Conservation (phyloP, 495 filamentous ascomycete genomes). For the Chaetomium fimeti region DNA sequence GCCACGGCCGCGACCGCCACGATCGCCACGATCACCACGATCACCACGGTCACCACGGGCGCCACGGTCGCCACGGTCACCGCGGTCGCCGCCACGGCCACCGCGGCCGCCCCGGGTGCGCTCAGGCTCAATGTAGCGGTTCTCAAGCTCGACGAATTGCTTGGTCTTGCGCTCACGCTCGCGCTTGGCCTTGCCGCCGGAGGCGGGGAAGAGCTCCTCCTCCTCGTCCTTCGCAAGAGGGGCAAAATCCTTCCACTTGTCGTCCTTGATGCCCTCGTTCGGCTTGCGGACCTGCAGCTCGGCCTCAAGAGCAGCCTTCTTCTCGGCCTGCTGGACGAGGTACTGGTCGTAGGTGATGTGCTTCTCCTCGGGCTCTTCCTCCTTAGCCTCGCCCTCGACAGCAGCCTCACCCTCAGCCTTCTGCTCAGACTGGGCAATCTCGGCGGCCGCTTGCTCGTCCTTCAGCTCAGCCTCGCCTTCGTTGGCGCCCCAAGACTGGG, state of each 20-base stretch:
- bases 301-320: constrained; percentile 68
- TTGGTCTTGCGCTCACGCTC: constrained; percentile 91
- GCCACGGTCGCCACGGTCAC: constrained; percentile 45
- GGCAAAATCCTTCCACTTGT: constrained; percentile 88
- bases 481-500: constrained; percentile 82
- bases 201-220: constrained; percentile 71
- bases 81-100: constrained; percentile 51
- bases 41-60: constrained; percentile 37
- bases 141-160: constrained; percentile 81
- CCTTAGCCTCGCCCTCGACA: constrained; percentile 39
- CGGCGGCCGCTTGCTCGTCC: constrained; percentile 84
- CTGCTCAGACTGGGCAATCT: constrained; percentile 78
- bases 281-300: constrained; percentile 72
- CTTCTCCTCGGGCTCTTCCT: constrained; percentile 78
- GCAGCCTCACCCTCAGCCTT: constrained; percentile 54
- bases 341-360: constrained; percentile 84
- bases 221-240: constrained; percentile 69
- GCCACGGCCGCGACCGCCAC: constrained; percentile 42
- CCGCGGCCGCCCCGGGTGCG: constrained; percentile 56
- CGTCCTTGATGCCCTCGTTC: constrained; percentile 80
- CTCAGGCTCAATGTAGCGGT: constrained; percentile 68
- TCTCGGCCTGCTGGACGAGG: constrained; percentile 81
- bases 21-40: constrained; percentile 45
- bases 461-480: constrained; percentile 77
- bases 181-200: constrained; percentile 77